Base-by-base conservation (phyloP, 148 eudicot species). In the Rhododendron henanense region DNA sequence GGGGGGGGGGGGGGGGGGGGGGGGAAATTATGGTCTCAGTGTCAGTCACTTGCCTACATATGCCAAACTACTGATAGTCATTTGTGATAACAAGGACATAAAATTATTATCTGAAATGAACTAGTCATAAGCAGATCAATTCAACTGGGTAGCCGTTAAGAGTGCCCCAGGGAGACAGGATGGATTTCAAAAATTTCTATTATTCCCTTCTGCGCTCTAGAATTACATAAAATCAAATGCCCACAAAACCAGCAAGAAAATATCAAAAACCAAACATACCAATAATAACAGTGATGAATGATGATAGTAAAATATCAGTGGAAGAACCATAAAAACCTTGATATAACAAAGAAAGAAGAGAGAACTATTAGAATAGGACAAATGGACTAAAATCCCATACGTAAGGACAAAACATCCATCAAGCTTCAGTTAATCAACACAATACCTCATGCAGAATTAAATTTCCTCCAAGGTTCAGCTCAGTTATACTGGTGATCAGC, bases 391-490 rank as follows among this genome's bases (percentile, higher is more conserved):
- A 61, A 21, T 81, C 65, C 35, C n/a, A 35, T 59, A 55, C 14
- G 82, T 50, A 51, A 21, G 9, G 11, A 41, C 48, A n/a, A 14
- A 84, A 83, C 37, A 65, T 16, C 13, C 31, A 23, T 13, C 41
- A 13, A 28, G 11, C 76, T 69, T 28, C 45, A 85, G 28, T 33
- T 75, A 81, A 79, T 33, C 31, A 10, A 44, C 45, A 37, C 51
- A 83, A 89, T 65, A 96, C 99, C 98, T 95, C 93, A 87, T 87
- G 85, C 89, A 67, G 91, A 83, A 97, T 87, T 28, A 91, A 91
- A 85, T 97, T 97, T 88, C 95, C 98, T 65, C 90, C 86, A 83
- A 95, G 93, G 85, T 93, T 94, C 90, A 97, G 88, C 89, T 97
- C 96, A 39, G 94, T 79, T 87, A 97, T 89, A 78, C 91, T 84